Evolutionary conservation across 2,329 filamentous ascomycete genomes (phyloP), one percentile per base, ranked within the genome.

Genomic region (Colletotrichum kahawae): DNA sequence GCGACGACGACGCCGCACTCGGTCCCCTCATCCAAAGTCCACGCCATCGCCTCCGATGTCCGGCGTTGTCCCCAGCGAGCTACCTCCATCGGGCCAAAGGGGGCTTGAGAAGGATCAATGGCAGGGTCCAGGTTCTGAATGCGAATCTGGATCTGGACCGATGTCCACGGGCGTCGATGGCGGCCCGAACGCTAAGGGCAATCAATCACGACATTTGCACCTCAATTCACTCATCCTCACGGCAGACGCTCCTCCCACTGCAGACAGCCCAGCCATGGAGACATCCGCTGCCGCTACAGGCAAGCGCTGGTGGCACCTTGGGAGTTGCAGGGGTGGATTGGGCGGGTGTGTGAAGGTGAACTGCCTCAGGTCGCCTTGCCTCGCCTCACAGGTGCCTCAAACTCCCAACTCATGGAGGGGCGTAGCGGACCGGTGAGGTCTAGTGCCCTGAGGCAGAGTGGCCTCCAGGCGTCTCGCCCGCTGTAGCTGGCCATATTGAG

Each of bases 401-500:
- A 6, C 18, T n/a, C n/a, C 9, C 18, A 48, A n/a, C 34, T 66
- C 43, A 14, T 59, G 10, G 56, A 62, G 56, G 34, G 67, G 56
- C 31, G 70, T 63, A 56, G 64, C 27, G 34, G 66, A 34, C 56
- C 27, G 65, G 54, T 51, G 64, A 21, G 34, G 66, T 27, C 56
- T 34, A 56, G 54, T 51, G 69, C 36, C 36, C 59, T 63, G 59
- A 12, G 48, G 34, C 60, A 59, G 31, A 36, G 31, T 29, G 67
- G 51, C 51, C 27, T 29, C 27, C 48, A 74, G 59, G 59, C 66
- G 71, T 70, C 34, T 70, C 71, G 71, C 66, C 59, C 57, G 48
- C 57, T 70, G 71, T 70, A 70, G 57, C 65, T 68, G 63, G 64
- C 70, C 70, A 56, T 14, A 48, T 21, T 29, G 16, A 54, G 36